Evolutionary conservation across 176 grass and related monocot genomes (phyloP), one percentile per base, ranked within the genome.

Genomic region (Avena eriantha): DNA sequence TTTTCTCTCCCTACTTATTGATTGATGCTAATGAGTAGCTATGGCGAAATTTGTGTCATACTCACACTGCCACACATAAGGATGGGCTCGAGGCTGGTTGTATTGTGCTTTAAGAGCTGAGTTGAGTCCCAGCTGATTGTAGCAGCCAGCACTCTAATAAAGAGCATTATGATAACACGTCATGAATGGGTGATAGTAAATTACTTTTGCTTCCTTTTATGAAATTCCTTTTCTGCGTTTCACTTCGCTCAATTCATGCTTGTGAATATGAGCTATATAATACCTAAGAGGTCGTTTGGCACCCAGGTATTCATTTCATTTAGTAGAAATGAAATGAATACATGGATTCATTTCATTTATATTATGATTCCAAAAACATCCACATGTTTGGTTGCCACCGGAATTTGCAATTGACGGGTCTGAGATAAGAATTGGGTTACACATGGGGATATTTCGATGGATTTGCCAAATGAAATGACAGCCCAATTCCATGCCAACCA

Each of bases 81-180:
- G 54, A 60, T 60, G 34, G 76, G 9, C 13, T 77, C 19, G 23
- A 36, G 48, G 36, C 66, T 58, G 51, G 72, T 22, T 68, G 8
- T 76, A 75, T 21, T 47, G 35, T 21, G n/a, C 4, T 26, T 17
- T 88, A 78, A 88, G 50, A 78, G 50, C 64, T 71, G 35, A n/a
- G 35, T 64, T 63, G 47, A 87, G 49, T 68, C 68, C 43, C 56
- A 74, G 55, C 45, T 39, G 14, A 75, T 18, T 41, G 55, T 63
- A 84, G 41, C 64, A 41, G 15, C 4, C 59, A 76, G 73, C 73
- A 54, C 49, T 76, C 54, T 33, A 54, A 49, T 35, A 50, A 10
- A 54, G 15, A 83, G 15, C 22, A 66, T 66, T 69, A 73, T 80
- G 18, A n/a, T 41, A 58, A 22, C 36, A 74, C 17, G 54, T 0